These are phyloP conservation scores for Coffea humblotiana DNA, from an alignment of 305 asterid genomes.

Conservation along the genomic window DNA sequence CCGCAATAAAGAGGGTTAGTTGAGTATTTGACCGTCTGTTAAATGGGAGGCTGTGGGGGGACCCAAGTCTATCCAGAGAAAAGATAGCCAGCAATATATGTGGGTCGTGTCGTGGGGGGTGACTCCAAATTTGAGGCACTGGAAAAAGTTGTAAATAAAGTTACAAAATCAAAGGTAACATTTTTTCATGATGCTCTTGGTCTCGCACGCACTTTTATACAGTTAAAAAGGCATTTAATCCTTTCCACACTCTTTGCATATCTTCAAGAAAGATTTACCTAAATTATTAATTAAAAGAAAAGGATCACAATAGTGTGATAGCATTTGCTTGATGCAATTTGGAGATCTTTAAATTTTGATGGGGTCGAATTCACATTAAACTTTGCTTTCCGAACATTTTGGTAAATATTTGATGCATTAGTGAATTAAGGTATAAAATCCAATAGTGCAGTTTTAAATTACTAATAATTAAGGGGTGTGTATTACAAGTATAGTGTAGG, in stretches of 20 bases:
- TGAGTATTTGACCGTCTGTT: slow-evolving; percentile 31
- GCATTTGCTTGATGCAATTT: too few relatives aligned
- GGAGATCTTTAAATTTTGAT: not conserved
- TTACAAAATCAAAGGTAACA: not conserved
- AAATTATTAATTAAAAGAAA: too few relatives aligned
- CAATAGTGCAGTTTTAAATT: too few relatives aligned
- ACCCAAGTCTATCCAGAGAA: slow-evolving; percentile 14
- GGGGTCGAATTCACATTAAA: too few relatives aligned
- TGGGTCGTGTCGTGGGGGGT: not conserved
- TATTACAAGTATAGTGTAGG: too few relatives aligned
- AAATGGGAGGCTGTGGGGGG: slow-evolving; percentile 15
- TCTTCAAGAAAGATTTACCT: too few relatives aligned
- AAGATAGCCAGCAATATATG: not conserved
- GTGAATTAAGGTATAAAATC: not conserved
- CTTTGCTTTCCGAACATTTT: too few relatives aligned
- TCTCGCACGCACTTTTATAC: not conserved
- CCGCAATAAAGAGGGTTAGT: slow-evolving; percentile 26
- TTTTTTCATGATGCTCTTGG: not conserved
- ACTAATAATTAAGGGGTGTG: too few relatives aligned
- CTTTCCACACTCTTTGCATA: too few relatives aligned
- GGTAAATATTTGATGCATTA: not conserved
- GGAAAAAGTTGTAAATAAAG: slow-evolving; percentile 8
- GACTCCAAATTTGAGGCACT: slow-evolving; percentile 26
- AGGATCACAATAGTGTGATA: too few relatives aligned
- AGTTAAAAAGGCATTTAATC: not conserved